Percentiles rank a stretch among this genome's conserved stretches.
These are phyloP conservation scores for Saussurea involucrata DNA, from an alignment of 129 eudicot species.

Conservation along the genomic window DNA sequence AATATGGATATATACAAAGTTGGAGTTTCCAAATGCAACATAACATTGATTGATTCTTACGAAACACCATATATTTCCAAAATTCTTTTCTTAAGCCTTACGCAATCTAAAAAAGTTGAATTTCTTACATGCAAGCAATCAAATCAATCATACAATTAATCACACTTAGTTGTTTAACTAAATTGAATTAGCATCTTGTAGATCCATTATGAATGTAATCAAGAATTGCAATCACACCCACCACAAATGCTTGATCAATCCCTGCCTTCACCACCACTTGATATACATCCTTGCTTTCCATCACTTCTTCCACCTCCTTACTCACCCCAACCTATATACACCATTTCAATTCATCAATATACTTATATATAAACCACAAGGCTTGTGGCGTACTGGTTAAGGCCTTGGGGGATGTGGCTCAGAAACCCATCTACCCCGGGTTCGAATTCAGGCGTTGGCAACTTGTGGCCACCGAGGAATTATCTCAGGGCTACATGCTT, in stretches of 20 bases:
- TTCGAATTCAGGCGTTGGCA: too few relatives aligned
- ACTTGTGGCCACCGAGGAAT: too few relatives aligned
- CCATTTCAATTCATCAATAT: not conserved
- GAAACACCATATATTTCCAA: slow-evolving; percentile 2
- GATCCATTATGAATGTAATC: slow-evolving; percentile 84
- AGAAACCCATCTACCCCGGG: too few relatives aligned
- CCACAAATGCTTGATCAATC: slow-evolving; percentile 84
- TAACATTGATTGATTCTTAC: slow-evolving; percentile 12
- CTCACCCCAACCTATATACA: slow-evolving; percentile 47
- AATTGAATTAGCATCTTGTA: slow-evolving; percentile 47
- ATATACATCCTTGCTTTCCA: slow-evolving; percentile 64
- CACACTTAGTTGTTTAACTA: not conserved
- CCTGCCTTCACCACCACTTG: slow-evolving; percentile 71
- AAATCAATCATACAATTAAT: not conserved
- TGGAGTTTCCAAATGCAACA: not conserved
- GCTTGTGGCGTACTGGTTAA: too few relatives aligned
- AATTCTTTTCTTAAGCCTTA: slow-evolving; percentile 13
- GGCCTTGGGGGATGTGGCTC: too few relatives aligned
- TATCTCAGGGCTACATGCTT: too few relatives aligned
- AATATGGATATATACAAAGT: slow-evolving; percentile 4
- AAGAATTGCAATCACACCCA: slow-evolving; percentile 89
- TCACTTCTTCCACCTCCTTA: slow-evolving; percentile 41
- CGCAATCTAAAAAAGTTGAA: slow-evolving; percentile 4
- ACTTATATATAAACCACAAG: too few relatives aligned
- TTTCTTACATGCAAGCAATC: slow-evolving; percentile 11